Percentiles rank a stretch among this genome's conserved stretches.
Evolutionary conservation across 768 basidiomycete genomes (phyloP).

Genomic region (Crepidotus variabilis): DNA sequence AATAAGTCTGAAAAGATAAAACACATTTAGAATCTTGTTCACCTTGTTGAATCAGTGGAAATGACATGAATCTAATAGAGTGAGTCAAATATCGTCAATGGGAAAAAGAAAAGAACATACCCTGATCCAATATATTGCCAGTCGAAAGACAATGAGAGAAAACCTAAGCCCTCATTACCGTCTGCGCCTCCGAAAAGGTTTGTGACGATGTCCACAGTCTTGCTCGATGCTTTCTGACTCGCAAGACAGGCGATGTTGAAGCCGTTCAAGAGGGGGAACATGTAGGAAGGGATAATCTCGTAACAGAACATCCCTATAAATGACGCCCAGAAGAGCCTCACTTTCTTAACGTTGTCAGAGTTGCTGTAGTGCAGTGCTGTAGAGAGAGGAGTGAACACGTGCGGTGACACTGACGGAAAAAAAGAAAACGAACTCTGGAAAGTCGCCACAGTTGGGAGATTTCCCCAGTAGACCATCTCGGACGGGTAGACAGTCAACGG

Average conservation of each 20-base stretch:
- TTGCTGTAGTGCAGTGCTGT: conserved; percentile 49
- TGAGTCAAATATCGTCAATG: not conserved
- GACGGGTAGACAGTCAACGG: conserved; percentile 58
- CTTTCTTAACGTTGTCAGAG: conserved; percentile 39
- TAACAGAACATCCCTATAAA: conserved; percentile 50
- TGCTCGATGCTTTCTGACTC: conserved; percentile 41
- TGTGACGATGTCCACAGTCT: conserved; percentile 46
- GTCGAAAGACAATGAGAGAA: conserved; percentile 60
- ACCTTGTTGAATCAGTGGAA: conserved; percentile 57
- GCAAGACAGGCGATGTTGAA: conserved; percentile 60
- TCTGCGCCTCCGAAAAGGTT: conserved; percentile 65
- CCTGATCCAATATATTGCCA: conserved; percentile 61
- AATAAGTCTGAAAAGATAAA: not conserved
- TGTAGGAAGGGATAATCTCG: conserved; percentile 51
- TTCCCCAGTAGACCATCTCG: conserved; percentile 65
- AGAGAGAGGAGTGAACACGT: not conserved
- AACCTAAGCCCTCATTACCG: conserved; percentile 65
- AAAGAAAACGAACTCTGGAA: conserved; percentile 43
- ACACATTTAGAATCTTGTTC: not conserved
- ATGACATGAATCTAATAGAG: conserved; percentile 42
- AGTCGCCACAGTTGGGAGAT: conserved; percentile 53
- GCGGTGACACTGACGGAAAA: not conserved
- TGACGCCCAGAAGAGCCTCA: conserved; percentile 49
- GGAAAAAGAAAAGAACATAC: conserved; percentile 16
- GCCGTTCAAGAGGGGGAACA: conserved; percentile 63